phyloP scores from a whole-genome alignment of 2,329 filamentous ascomycete genomes.

The Aspergillus ochraceus region DNA sequence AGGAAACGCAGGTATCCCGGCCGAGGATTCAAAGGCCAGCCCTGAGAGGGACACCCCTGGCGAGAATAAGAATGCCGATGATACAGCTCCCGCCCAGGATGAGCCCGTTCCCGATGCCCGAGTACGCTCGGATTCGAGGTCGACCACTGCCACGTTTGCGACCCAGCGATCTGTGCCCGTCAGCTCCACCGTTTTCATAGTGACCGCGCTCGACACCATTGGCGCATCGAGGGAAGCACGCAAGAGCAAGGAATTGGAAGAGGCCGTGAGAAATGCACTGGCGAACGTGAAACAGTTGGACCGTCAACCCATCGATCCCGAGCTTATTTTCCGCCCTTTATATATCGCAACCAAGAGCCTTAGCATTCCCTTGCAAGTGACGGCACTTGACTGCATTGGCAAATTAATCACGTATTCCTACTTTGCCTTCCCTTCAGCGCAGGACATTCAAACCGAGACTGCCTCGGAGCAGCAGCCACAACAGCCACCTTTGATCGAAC shows the following conservation, averaged over 20 bases:
- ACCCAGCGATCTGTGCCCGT: conserved; percentile 64
- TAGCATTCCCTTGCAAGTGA: conserved; percentile 82
- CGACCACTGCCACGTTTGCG: conserved; percentile 55
- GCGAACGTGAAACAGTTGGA: conserved; percentile 84
- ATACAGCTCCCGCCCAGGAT: conserved; percentile 22
- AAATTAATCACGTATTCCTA: conserved; percentile 99
- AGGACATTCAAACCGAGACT: conserved; percentile 24
- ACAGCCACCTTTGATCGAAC: conserved; percentile 80
- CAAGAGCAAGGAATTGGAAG: conserved; percentile 79
- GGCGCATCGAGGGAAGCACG: conserved; percentile 87
- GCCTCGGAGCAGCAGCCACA: conserved; percentile 56
- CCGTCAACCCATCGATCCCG: conserved; percentile 78
- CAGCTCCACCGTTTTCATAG: conserved; percentile 94
- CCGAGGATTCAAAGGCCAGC: conserved; percentile 15
- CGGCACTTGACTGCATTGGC: conserved; percentile 94
- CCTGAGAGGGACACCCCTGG: conserved; percentile 13
- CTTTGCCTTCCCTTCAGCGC: conserved; percentile 71
- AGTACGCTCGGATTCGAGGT: conserved; percentile 60
- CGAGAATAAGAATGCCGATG: conserved; percentile 17
- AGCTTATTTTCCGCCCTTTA: conserved; percentile 86
- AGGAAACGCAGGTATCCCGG: conserved; percentile 2
- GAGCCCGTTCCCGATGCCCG: conserved; percentile 34
- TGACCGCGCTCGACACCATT: conserved; percentile 89
- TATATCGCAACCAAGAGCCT: conserved; percentile 85
- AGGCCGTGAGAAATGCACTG: conserved; percentile 78